Evolutionary conservation across 495 filamentous ascomycete genomes (phyloP), one percentile per base, ranked within the genome.

Genomic region (Amphirosellinia nigrospora): DNA sequence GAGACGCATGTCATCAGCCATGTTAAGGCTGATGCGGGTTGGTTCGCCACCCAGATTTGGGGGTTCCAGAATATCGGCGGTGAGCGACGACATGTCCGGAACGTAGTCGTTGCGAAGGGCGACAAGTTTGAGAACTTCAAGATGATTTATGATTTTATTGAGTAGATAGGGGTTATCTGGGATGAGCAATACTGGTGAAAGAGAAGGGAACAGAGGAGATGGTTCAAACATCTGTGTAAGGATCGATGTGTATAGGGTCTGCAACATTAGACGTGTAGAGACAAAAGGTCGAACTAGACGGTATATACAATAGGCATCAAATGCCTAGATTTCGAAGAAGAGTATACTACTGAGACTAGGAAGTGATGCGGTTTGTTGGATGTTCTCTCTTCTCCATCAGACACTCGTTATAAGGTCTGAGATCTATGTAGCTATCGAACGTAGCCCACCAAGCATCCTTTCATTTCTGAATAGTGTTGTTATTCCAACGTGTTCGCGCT

Each of bases 101-200:
- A 90, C 55, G 81, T 93, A 53, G 85, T 89, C 21, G 84, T 91
- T 45, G 83, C 77, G 34, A 94, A 94, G 85, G 88, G 84, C 4
- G 81, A 80, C 0, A 81, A 90, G 80, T 84, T 85, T 69, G 85
- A 89, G 67, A 80, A 85, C 75, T 86, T 89, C 45, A 87, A 88
- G 78, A 80, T 97, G 77, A 89, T 97, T 11, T 97, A 96, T 78
- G 87, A 93, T 72, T 96, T 73, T 32, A 46, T 72, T 11, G 46
- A 52, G 30, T 63, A 30, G 39, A n/a, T 63, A 30, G 3, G 48
- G 10, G 26, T 13, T 11, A 16, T 45, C 7, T 34, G 16, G 21
- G 55, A 38, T 9, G 55, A 38, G 55, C n/a, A n/a, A n/a, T n/a
- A n/a, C n/a, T n/a, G 55, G n/a, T 8, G 32, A 48, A 9, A 7